Evolutionary conservation across 148 eudicot genomes (phyloP).

Genomic region (Rhododendron simsii): DNA sequence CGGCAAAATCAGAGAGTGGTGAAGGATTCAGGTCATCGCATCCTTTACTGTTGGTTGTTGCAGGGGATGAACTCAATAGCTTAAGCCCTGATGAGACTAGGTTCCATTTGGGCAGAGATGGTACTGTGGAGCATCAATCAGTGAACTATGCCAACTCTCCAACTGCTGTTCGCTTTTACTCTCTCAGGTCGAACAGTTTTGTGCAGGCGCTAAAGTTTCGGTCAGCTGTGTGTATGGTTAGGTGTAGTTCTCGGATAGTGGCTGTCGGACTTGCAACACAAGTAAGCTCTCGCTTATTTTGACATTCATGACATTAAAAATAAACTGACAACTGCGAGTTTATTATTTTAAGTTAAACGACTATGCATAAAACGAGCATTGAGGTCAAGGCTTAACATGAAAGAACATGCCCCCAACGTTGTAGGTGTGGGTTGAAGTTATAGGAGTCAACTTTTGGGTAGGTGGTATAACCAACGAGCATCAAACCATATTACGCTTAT

Average conservation of each 20-base stretch:
- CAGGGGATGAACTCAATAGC: slow-evolving; percentile 25
- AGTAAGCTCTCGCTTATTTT: slow-evolving; percentile 21
- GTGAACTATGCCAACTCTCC: slow-evolving; percentile 22
- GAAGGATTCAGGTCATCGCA: slow-evolving; percentile 33
- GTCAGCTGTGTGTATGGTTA: slow-evolving; percentile 37
- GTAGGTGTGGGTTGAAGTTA: not conserved
- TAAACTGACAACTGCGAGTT: not conserved
- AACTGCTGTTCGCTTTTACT: slow-evolving; percentile 40
- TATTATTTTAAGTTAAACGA: not conserved
- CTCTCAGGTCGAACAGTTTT: slow-evolving; percentile 33
- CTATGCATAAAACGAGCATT: not conserved
- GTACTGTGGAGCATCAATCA: slow-evolving; percentile 19
- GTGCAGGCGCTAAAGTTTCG: slow-evolving; percentile 36
- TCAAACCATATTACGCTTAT: not conserved
- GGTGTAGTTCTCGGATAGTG: slow-evolving; percentile 42
- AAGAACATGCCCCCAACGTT: not conserved
- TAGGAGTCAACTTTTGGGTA: not conserved
- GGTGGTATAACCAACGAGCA: not conserved
- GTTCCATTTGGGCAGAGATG: slow-evolving; percentile 18
- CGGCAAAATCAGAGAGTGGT: slow-evolving; percentile 17
- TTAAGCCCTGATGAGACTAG: slow-evolving; percentile 11
- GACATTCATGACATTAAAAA: not conserved
- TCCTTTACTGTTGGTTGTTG: slow-evolving; percentile 42
- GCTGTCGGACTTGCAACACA: slow-evolving; percentile 41
- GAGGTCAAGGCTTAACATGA: not conserved